Evolutionary conservation across 1,139 yeast species (phyloP).

Genomic region (Lodderomyces jiufengensis): DNA sequence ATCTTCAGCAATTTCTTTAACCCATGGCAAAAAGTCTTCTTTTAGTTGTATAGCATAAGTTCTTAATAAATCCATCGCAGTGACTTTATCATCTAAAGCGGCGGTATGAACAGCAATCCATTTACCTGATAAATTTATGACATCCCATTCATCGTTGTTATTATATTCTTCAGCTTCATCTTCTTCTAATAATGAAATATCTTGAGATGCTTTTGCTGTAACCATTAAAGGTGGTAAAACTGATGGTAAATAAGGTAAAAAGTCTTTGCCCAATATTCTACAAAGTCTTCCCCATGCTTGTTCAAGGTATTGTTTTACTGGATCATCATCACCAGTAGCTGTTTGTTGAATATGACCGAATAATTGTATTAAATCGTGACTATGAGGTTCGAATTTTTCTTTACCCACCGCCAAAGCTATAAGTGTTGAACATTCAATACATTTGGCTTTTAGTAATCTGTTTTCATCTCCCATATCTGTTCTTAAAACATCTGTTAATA

Average conservation of each 20-base stretch:
- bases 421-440: conserved; percentile 91
- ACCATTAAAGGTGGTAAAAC: conserved; percentile 84
- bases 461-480: conserved; percentile 80
- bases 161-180: conserved; percentile 80
- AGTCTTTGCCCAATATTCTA: conserved; percentile 78
- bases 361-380: conserved; percentile 68
- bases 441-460: conserved; percentile 81
- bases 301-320: conserved; percentile 80
- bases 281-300: conserved; percentile 98
- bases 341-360: conserved; percentile 72
- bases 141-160: conserved; percentile 93
- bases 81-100: conserved; percentile 83
- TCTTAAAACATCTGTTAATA: conserved; percentile 72
- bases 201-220: conserved; percentile 88
- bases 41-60: conserved; percentile 86
- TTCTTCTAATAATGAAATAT: conserved; percentile 82
- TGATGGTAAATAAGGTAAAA: conserved; percentile 81
- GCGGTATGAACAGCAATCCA: conserved; percentile 94
- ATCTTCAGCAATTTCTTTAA: conserved; percentile 70
- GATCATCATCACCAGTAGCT: conserved; percentile 65
- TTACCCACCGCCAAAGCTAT: conserved; percentile 97
- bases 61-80: conserved; percentile 84
- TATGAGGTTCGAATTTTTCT: conserved; percentile 78
- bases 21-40: conserved; percentile 80
- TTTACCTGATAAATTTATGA: conserved; percentile 85